These are phyloP conservation scores for Brassica hybrid DNA, from an alignment of 441 rosid genomes.

Conservation along the genomic window DNA sequence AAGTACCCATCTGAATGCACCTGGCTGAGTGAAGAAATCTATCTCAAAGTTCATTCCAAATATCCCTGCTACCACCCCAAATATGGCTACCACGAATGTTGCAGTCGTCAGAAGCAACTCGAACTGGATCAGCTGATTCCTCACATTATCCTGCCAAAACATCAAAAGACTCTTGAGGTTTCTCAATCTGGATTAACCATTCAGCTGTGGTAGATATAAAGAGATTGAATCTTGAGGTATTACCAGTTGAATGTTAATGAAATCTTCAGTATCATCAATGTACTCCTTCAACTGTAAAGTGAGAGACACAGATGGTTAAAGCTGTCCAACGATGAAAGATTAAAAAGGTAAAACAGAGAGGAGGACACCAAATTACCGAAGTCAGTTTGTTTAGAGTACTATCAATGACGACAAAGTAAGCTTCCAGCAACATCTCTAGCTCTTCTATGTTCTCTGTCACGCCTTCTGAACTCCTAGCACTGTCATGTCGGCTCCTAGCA, in stretches of 20 bases:
- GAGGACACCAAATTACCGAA: conserved; percentile 64
- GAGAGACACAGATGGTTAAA: conserved; percentile 7
- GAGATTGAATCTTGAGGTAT: conserved; percentile 8
- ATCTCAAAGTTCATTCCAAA: conserved; percentile 91
- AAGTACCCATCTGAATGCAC: conserved; percentile 93
- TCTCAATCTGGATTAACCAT: no score
- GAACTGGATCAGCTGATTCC: conserved; percentile 95
- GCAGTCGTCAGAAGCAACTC: conserved; percentile 95
- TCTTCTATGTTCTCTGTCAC: conserved; percentile 80
- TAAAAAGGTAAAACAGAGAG: not conserved
- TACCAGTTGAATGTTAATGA: conserved; percentile 98
- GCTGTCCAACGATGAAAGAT: not conserved
- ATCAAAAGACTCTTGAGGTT: not conserved
- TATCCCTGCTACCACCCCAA: conserved; percentile 96
- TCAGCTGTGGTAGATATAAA: no score
- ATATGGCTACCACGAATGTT: conserved; percentile 92
- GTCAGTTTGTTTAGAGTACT: conserved; percentile 94
- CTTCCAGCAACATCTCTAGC: conserved; percentile 98
- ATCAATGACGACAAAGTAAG: conserved; percentile 97
- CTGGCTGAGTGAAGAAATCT: conserved; percentile 67
- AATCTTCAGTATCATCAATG: conserved; percentile 99
- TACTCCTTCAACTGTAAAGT: conserved; percentile 73
- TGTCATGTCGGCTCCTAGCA: conserved; percentile 93
- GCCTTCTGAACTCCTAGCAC: conserved; percentile 85
- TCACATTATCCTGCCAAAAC: conserved; percentile 81